These are phyloP conservation scores for Lotmaria passim DNA, from an alignment of 208 protist species.

Conservation along the genomic window DNA sequence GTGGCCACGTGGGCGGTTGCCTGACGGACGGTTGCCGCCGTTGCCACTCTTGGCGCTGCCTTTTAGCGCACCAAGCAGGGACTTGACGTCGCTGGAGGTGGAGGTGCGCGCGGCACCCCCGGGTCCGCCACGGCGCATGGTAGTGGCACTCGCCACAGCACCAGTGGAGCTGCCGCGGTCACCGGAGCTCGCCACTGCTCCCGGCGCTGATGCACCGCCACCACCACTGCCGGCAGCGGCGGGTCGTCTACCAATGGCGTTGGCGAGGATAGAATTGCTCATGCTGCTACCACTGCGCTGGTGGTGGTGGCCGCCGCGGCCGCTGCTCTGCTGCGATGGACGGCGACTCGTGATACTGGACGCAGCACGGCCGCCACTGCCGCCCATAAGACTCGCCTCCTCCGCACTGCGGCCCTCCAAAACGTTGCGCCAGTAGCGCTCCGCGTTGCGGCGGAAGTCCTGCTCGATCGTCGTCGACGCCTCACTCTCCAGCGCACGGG, in stretches of 20 bases:
- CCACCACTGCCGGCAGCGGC: not conserved
- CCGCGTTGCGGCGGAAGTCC: slow-evolving; percentile 86
- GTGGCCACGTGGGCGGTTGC: slow-evolving; percentile 8
- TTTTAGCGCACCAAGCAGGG: slow-evolving; percentile 31
- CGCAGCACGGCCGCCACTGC: slow-evolving; percentile 16
- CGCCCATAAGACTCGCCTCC: slow-evolving; percentile 32
- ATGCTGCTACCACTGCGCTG: slow-evolving; percentile 24
- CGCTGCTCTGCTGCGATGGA: slow-evolving; percentile 16
- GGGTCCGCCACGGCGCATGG: not conserved
- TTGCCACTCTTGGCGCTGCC: slow-evolving; percentile 20
- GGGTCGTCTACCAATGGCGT: slow-evolving; percentile 24
- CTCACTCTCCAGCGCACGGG: slow-evolving; percentile 63
- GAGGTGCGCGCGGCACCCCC: slow-evolving; percentile 3
- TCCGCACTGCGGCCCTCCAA: slow-evolving; percentile 70
- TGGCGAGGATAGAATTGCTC: slow-evolving; percentile 31
- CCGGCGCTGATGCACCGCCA: slow-evolving; percentile 8
- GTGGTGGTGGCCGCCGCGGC: slow-evolving; percentile 9
- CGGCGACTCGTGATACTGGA: slow-evolving; percentile 7
- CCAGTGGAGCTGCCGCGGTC: not conserved
- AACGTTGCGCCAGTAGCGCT: slow-evolving; percentile 88
- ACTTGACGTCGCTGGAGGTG: slow-evolving; percentile 26
- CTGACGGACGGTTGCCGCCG: slow-evolving; percentile 3
- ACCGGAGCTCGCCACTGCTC: slow-evolving; percentile 1
- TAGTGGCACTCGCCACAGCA: too few species aligned
- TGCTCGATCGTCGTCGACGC: slow-evolving; percentile 65